phyloP scores from a whole-genome alignment of 805 yeast genomes.

The Candida rishiriensis region DNA sequence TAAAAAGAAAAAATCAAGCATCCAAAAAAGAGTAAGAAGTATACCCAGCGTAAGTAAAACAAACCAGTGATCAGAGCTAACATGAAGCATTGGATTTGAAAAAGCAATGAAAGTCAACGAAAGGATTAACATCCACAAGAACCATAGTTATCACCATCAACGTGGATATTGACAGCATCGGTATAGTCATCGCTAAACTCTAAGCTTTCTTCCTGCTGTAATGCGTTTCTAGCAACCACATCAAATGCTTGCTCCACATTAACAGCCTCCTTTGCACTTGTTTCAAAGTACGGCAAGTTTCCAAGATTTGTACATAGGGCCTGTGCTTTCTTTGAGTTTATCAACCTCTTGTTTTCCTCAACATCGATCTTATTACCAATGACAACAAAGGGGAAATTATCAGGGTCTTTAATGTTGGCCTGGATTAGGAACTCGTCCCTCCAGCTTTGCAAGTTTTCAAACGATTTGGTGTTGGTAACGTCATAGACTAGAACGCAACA shows the following conservation, averaged over 20 bases:
- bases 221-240: constrained; percentile 90
- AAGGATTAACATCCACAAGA: constrained; percentile 64
- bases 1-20: no score
- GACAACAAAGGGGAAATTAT: constrained; percentile 91
- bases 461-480: constrained; percentile 90
- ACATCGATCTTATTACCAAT: constrained; percentile 94
- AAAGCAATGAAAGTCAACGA: no score
- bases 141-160: constrained; percentile 68
- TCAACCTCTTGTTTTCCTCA: constrained; percentile 82
- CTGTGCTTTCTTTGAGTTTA: constrained; percentile 49
- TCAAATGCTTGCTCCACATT: constrained; percentile 96
- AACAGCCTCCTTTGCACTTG: constrained; percentile 96
- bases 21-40: no score
- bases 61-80: no score
- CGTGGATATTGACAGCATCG: constrained; percentile 92
- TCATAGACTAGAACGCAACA: constrained; percentile 96
- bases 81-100: no score
- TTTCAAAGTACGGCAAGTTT: constrained; percentile 88
- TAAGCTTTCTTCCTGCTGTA: constrained; percentile 90
- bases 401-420: constrained; percentile 90
- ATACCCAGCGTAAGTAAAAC: no score
- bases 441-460: constrained; percentile 87
- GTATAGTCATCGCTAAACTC: constrained; percentile 92
- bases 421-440: constrained; percentile 93
- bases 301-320: constrained; percentile 40